Conservation (phyloP, 371 early-diverging fungal genomes). For the Syncephalis fuscata region DNA sequence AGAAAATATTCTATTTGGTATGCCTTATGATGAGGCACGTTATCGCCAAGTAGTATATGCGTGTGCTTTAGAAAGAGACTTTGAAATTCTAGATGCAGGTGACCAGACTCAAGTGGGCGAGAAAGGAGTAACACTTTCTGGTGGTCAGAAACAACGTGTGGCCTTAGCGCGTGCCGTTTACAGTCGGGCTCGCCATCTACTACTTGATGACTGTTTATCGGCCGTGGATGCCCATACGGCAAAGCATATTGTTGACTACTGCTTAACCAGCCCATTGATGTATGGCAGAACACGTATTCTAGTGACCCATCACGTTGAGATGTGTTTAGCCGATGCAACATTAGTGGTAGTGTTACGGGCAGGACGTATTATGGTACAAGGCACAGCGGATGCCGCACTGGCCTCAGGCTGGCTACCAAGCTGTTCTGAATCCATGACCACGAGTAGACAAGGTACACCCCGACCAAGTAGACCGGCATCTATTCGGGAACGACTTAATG, state of each 20-base stretch:
- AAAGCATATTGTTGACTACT: constrained; percentile 52
- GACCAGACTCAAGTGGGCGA: constrained; percentile 90
- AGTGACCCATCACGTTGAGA: constrained; percentile 74
- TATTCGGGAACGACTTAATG: constrained; percentile 4
- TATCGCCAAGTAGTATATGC: constrained; percentile 43
- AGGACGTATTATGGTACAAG: constrained; percentile 25
- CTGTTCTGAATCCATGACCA: constrained; percentile 3
- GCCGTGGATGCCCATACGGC: constrained; percentile 83
- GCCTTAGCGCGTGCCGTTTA: constrained; percentile 74
- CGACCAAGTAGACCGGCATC: no score
- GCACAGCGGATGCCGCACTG: constrained; percentile 19
- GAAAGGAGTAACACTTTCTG: constrained; percentile 56
- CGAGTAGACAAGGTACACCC: no score
- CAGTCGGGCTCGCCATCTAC: constrained; percentile 43
- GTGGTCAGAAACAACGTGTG: constrained; percentile 68
- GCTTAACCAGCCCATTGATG: constrained; percentile 55
- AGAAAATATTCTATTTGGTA: constrained; percentile 76
- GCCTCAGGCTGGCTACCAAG: not conserved
- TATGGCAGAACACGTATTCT: constrained; percentile 58
- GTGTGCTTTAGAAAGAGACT: constrained; percentile 52
- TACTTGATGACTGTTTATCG: constrained; percentile 72
- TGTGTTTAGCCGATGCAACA: constrained; percentile 47
- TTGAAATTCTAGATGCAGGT: constrained; percentile 63
- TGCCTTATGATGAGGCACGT: constrained; percentile 34
- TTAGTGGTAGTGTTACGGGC: constrained; percentile 41